A percentile compares a stretch with the other conserved stretches of the same genome.
Evolutionary conservation across 164 flowering plant species (phyloP).

Genomic region (Vitis rupestris): DNA sequence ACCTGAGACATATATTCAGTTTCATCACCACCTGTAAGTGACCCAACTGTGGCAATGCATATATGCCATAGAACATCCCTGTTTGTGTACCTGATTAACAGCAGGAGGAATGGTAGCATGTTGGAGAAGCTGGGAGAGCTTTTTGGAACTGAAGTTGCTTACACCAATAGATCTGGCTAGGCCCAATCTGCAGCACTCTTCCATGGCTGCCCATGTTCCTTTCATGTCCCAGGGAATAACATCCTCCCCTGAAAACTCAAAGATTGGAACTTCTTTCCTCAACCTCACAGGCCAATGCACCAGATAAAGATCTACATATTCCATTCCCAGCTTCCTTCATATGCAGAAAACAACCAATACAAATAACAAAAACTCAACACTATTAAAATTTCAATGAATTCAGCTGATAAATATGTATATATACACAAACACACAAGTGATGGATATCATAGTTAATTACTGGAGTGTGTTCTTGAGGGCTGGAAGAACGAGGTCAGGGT

Average conservation of each 20-base stretch:
- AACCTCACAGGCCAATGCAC: conserved; percentile 30
- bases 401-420: too few relatives aligned
- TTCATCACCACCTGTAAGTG: too few relatives aligned
- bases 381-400: too few relatives aligned
- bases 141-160: conserved; percentile 23
- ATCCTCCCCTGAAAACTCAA: neutral
- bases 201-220: conserved; percentile 36
- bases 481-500: conserved; percentile 31
- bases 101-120: conserved; percentile 29
- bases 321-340: conserved; percentile 21
- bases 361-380: too few relatives aligned
- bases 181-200: conserved; percentile 27
- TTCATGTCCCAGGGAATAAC: conserved; percentile 19
- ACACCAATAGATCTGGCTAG: conserved; percentile 30
- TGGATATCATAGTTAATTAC: conserved; percentile 10
- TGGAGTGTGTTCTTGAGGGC: conserved; percentile 27
- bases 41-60: too few relatives aligned
- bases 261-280: neutral
- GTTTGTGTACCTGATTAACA: conserved; percentile 23
- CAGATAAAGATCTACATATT: conserved; percentile 31
- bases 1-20: conserved; percentile 14
- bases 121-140: conserved; percentile 9
- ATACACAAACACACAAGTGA: too few relatives aligned
- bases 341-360: too few relatives aligned
- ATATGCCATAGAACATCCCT: too few relatives aligned